Evolutionary conservation across 805 yeast species (phyloP), one percentile per base, ranked within the genome.

Genomic region (Huiozyma naganishii): DNA sequence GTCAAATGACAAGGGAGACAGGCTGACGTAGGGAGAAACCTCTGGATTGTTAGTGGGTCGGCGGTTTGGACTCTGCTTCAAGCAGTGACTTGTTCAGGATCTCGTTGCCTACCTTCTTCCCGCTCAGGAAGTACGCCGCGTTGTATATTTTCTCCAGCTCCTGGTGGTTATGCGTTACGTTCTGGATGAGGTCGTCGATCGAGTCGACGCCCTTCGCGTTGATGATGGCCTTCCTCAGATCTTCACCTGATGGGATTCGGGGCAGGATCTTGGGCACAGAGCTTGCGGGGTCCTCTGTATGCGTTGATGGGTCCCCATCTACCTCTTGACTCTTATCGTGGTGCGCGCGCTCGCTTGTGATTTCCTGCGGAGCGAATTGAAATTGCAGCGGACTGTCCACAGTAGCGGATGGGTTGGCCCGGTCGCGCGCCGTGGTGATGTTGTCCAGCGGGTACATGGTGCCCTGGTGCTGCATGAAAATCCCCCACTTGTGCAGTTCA

Each of bases 401-500:
- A 10, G 34, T 32, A n/a, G 34, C 10, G n/a, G 34, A 4, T 32
- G 34, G 34, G 4, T 4, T 17, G 23, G 23, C 23, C 23, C 23
- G 23, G 23, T 17, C 23, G 10, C n/a, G 10, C 12, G 37, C 8
- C 8, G 27, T 10, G 37, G 27, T 10, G 3, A 8, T 10, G 10
- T 11, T 13, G 27, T 34, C 37, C 12, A 13, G 27, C 10, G 66
- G 66, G 41, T 59, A 62, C 32, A 58, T 41, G 47, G 67, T 64
- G 12, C 63, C 53, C 47, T 80, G 76, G 55, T 78, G 85, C 57
- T 80, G 83, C 50, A 86, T 79, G 54, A 77, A 84, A 55, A 79
- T 77, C 13, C 95, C 95, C 79, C 87, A 79, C 64, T 83, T 79
- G 61, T 85, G 95, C 50, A 87, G 73, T 56, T 84, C 95, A 53